Evolutionary conservation across 2,329 filamentous ascomycete genomes (phyloP), one percentile per base, ranked within the genome.

Genomic region (Pseudogymnoascus sp.): DNA sequence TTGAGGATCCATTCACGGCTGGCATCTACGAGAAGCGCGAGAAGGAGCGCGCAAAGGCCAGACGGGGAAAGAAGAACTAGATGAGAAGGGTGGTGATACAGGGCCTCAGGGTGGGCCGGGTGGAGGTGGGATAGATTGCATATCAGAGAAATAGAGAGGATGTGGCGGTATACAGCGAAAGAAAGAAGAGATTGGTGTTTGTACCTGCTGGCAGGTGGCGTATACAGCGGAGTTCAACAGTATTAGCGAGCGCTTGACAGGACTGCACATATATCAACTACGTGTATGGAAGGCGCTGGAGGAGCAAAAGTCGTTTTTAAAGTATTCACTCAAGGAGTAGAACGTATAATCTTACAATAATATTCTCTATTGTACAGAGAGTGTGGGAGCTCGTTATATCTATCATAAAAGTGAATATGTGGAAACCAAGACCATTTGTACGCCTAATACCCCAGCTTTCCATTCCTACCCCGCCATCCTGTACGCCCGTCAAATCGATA

Each of bases 1-100:
- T 86, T 77, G 93, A 97, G 79, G 93, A 97, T 75, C 93, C 93
- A 4, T 99, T 97, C 76, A 99, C 94, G 5, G 84, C 85, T 2
- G 89, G 83, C 66, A 99, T 99, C 71, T 99, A 97, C 74, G 88
- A 87, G 67, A 95, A 94, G 84, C 82, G 90, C 64, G 89, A 92
- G 62, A 76, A 76, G 62, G 79, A 84, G 71, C 78, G 80, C 65
- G 80, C 78, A 31, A 77, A 74, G 17, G 58, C 47, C 17, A 66
- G 68, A 58, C 72, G 71, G 66, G 62, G 58, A 35, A 67, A 64
- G 21, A 70, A 70, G 66, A 71, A 69, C 61, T 64, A 64, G 35
- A 60, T 67, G 50, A 70, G 66, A 65, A 63, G 39, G 33, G 3
- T 26, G 24, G 31, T 26, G 57, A 39, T 26, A 39, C 26, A 37